phyloP scores from a whole-genome alignment of 2,329 filamentous ascomycete genomes.

The Pseudocercospora cruenta region DNA sequence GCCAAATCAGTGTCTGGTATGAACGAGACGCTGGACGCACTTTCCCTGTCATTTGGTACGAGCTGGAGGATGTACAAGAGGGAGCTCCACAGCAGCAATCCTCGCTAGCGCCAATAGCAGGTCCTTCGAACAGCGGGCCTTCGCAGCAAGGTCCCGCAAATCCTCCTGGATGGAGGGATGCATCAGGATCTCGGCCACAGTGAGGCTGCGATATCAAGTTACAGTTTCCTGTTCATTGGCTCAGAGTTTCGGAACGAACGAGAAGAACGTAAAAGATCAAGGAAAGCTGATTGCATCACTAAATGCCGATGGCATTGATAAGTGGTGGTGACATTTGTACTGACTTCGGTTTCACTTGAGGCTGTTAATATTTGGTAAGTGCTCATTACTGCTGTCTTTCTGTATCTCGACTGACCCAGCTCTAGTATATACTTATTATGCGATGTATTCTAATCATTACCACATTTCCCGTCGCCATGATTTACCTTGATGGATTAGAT shows the following conservation, averaged over 20 bases:
- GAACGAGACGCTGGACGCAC: neutral
- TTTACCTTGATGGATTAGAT: constrained; percentile 9
- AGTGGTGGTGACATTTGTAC: neutral
- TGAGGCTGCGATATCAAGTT: neutral
- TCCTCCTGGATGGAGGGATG: neutral
- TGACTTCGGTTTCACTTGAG: neutral
- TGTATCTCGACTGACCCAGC: neutral
- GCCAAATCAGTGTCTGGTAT: neutral
- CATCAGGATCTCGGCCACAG: neutral
- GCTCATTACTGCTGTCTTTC: neutral
- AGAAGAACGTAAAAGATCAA: neutral
- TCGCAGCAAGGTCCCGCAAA: neutral
- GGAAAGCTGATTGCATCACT: neutral
- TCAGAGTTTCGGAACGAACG: neutral
- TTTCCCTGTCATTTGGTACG: neutral
- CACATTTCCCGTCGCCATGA: neutral
- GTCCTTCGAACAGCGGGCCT: too few species aligned
- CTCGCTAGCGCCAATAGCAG: neutral
- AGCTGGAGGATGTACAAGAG: neutral
- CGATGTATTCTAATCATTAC: neutral
- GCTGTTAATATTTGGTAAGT: neutral
- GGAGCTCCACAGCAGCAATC: too few species aligned
- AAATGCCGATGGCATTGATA: neutral
- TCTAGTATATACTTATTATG: neutral
- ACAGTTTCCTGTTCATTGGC: neutral